Percentiles rank a stretch among this genome's conserved stretches.
phyloP scores from a whole-genome alignment of 139 green algal species.

The Coelastrella sp. region DNA sequence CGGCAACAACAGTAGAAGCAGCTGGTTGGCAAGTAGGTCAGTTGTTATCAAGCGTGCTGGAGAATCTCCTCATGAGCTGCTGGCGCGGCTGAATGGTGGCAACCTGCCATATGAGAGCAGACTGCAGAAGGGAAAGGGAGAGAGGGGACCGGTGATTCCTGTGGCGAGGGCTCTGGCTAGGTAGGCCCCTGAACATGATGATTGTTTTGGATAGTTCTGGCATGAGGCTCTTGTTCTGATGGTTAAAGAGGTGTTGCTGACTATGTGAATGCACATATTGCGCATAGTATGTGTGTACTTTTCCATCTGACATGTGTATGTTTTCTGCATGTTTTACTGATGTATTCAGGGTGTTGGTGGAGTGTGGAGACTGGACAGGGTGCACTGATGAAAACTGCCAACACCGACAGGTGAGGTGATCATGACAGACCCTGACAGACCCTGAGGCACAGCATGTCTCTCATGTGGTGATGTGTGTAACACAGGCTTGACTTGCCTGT shows the following conservation, averaged over 20 bases:
- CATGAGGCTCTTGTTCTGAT: not conserved
- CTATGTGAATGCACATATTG: not conserved
- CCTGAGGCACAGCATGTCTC: too few species aligned
- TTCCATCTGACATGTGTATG: not conserved
- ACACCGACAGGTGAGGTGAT: conserved; percentile 47
- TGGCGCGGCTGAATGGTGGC: conserved; percentile 63
- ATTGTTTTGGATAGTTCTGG: not conserved
- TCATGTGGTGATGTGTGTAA: too few species aligned
- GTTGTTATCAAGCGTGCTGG: not conserved
- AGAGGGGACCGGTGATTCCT: not conserved
- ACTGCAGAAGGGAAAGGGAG: not conserved
- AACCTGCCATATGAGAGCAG: conserved; percentile 56
- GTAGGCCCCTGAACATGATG: not conserved
- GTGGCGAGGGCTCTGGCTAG: not conserved
- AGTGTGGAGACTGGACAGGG: conserved; percentile 61
- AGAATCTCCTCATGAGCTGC: conserved; percentile 48
- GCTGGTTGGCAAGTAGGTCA: not conserved
- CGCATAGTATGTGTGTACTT: not conserved
- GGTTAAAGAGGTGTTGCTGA: not conserved
- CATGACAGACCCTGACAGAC: not conserved
- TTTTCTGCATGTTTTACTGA: not conserved
- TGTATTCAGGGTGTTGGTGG: conserved; percentile 23
- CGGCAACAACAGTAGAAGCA: too few species aligned
- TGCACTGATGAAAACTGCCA: conserved; percentile 43
- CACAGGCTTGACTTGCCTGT: too few species aligned